Evolutionary conservation across 192 early-diverging fungal genomes (phyloP).

Genomic region (Tieghemiomyces parasiticus): DNA sequence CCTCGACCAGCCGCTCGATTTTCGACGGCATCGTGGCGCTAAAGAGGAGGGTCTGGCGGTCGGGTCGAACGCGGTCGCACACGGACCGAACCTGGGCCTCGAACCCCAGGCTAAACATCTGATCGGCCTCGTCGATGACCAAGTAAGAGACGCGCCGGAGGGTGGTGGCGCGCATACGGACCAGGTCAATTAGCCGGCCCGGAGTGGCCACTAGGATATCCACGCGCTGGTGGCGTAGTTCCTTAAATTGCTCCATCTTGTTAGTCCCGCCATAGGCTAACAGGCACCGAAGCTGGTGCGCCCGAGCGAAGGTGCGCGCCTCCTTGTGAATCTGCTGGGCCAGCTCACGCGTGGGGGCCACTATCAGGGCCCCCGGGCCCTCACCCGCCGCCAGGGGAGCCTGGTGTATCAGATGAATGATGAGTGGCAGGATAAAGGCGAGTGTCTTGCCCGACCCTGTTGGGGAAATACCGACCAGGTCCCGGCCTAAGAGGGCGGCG

Average conservation of each 20-base stretch:
- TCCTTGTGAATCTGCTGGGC: conserved; percentile 97
- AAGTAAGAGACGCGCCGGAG: conserved; percentile 86
- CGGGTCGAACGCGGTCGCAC: conserved; percentile 76
- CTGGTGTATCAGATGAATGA: conserved; percentile 79
- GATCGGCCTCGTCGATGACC: conserved; percentile 98
- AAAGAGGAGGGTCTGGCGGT: conserved; percentile 90
- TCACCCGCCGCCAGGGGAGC: conserved; percentile 52
- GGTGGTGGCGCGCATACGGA: conserved; percentile 73
- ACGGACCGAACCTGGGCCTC: conserved; percentile 96
- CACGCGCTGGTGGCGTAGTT: conserved; percentile 55
- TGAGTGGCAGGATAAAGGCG: conserved; percentile 69
- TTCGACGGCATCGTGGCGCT: conserved; percentile 93
- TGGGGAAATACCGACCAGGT: conserved; percentile 72
- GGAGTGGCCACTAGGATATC: conserved; percentile 98
- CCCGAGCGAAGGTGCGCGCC: conserved; percentile 81
- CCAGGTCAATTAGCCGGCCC: conserved; percentile 97
- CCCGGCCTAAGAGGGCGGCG: conserved; percentile 57
- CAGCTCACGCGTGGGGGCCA: conserved; percentile 95
- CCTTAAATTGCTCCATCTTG: conserved; percentile 78
- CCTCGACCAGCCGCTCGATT: conserved; percentile 86
- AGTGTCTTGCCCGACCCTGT: conserved; percentile 82
- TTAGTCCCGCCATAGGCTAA: conserved; percentile 96
- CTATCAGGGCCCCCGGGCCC: conserved; percentile 78
- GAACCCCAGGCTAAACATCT: conserved; percentile 97
- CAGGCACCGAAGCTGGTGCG: conserved; percentile 70